A percentile compares a stretch with the other conserved stretches of the same genome.
Evolutionary conservation across 1,284 basidiomycete species (phyloP).

Genomic region (Austroboletus olivaceoglutinosus): DNA sequence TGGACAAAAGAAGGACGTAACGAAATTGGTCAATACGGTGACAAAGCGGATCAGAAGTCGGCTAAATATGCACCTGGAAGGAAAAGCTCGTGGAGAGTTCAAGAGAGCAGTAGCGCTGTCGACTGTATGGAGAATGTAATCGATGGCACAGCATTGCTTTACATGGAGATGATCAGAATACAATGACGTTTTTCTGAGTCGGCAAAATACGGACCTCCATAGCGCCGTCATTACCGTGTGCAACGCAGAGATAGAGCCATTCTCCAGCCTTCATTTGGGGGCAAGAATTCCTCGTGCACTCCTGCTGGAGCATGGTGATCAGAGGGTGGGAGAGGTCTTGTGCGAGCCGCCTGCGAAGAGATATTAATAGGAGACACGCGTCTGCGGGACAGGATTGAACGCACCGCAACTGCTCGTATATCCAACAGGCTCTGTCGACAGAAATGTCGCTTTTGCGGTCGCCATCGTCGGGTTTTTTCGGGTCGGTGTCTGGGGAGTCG

Average conservation of each 20-base stretch:
- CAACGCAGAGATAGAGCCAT: constrained; percentile 95
- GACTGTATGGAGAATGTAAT: constrained; percentile 94
- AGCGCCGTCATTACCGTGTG: constrained; percentile 77
- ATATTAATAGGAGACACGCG: constrained; percentile 3
- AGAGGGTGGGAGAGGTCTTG: constrained; percentile 90
- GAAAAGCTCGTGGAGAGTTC: constrained; percentile 89
- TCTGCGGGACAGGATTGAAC: constrained; percentile 24
- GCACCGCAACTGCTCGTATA: constrained; percentile 91
- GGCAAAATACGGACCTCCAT: constrained; percentile 57
- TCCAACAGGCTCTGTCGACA: constrained; percentile 88
- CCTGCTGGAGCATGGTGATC: constrained; percentile 80
- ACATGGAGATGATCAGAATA: constrained; percentile 10
- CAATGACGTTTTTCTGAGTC: background rate
- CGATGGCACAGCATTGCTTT: constrained; percentile 93
- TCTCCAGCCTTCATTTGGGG: constrained; percentile 97
- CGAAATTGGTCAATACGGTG: constrained; percentile 18
- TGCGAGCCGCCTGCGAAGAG: constrained; percentile 70
- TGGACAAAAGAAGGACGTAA: constrained; percentile 25
- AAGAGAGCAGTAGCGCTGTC: constrained; percentile 93
- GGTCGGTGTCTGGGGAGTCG: constrained; percentile 39
- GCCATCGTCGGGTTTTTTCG: constrained; percentile 39
- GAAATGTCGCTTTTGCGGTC: constrained; percentile 48
- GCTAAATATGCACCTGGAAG: constrained; percentile 64
- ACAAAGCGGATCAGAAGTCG: constrained; percentile 19
- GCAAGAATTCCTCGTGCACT: constrained; percentile 82